phyloP scores from a whole-genome alignment of 768 basidiomycete species.

The Dacryopinax spathularia region DNA sequence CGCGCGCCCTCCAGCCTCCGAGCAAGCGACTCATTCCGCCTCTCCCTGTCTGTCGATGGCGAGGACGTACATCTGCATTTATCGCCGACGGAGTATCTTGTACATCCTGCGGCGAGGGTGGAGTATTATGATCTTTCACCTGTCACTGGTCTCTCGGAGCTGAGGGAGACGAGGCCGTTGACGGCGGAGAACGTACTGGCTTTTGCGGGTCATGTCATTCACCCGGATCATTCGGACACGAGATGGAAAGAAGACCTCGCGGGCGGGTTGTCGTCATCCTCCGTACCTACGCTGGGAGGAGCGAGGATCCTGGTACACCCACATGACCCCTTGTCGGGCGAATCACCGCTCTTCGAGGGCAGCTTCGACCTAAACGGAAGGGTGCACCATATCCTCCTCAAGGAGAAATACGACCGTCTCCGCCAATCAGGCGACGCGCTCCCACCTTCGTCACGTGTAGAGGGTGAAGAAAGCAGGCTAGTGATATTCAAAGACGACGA shows the following conservation, averaged over 20 bases:
- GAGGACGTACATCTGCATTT: slow-evolving; percentile 59
- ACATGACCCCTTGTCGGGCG: slow-evolving; percentile 34
- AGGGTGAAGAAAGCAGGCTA: slow-evolving; percentile 36
- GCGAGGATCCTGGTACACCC: slow-evolving; percentile 63
- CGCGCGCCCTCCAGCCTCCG: slow-evolving; percentile 35
- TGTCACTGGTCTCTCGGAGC: slow-evolving; percentile 34
- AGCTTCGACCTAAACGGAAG: slow-evolving; percentile 56
- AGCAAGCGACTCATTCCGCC: slow-evolving; percentile 55
- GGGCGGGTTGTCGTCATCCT: slow-evolving; percentile 28
- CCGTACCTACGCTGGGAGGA: slow-evolving; percentile 46
- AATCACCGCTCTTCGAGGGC: slow-evolving; percentile 55
- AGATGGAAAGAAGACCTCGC: slow-evolving; percentile 53
- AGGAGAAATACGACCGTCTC: slow-evolving; percentile 52
- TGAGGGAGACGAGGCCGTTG: slow-evolving; percentile 46
- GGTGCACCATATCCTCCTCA: slow-evolving; percentile 55
- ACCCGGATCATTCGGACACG: slow-evolving; percentile 35
- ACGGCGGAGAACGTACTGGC: slow-evolving; percentile 48
- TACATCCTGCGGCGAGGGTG: slow-evolving; percentile 64
- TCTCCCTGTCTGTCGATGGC: slow-evolving; percentile 51
- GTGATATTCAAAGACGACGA: slow-evolving; percentile 69
- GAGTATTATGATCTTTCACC: slow-evolving; percentile 43
- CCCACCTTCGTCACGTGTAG: slow-evolving; percentile 25
- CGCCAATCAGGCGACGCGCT: slow-evolving; percentile 46
- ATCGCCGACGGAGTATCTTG: slow-evolving; percentile 59
- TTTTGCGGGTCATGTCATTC: slow-evolving; percentile 64